Conservation (phyloP, 768 basidiomycete species). For the Kwoniella shandongensis region DNA sequence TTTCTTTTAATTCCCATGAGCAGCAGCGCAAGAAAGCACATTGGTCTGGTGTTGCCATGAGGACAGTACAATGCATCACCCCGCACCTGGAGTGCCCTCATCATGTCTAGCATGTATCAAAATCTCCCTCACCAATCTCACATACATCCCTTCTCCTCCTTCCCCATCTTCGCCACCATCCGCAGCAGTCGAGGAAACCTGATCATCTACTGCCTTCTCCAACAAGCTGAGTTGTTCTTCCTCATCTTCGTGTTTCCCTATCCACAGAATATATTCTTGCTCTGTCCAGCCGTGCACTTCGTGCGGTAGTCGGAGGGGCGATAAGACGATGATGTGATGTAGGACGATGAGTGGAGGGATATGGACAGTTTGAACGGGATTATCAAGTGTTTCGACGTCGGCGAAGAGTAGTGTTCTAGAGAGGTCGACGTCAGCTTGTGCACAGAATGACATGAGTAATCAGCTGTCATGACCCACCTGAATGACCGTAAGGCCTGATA, state of each 20-base stretch:
- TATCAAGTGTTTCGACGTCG: slow-evolving; percentile 69
- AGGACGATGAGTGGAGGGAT: slow-evolving; percentile 84
- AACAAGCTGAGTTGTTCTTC: slow-evolving; percentile 74
- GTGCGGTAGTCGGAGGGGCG: slow-evolving; percentile 73
- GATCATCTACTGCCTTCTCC: slow-evolving; percentile 66
- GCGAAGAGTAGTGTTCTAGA: slow-evolving; percentile 82
- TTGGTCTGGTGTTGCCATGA: too few species aligned
- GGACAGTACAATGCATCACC: neutral
- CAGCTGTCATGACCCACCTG: slow-evolving; percentile 61
- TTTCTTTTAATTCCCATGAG: too few species aligned
- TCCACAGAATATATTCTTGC: slow-evolving; percentile 92
- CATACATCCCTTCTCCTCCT: slow-evolving; percentile 64
- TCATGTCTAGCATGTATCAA: slow-evolving; percentile 57
- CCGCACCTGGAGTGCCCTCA: slow-evolving; percentile 14
- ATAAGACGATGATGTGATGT: slow-evolving; percentile 84
- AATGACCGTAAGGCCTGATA: slow-evolving; percentile 81
- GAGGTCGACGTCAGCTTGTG: neutral
- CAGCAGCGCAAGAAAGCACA: too few species aligned
- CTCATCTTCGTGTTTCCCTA: slow-evolving; percentile 80
- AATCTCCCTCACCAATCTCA: slow-evolving; percentile 68
- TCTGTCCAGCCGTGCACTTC: slow-evolving; percentile 90
- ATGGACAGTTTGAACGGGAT: slow-evolving; percentile 67
- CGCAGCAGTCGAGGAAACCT: slow-evolving; percentile 57
- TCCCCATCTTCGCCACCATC: slow-evolving; percentile 58
- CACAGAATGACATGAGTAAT: neutral